phyloP scores from a whole-genome alignment of 208 protist species.

The Blechomonas ayalai region DNA sequence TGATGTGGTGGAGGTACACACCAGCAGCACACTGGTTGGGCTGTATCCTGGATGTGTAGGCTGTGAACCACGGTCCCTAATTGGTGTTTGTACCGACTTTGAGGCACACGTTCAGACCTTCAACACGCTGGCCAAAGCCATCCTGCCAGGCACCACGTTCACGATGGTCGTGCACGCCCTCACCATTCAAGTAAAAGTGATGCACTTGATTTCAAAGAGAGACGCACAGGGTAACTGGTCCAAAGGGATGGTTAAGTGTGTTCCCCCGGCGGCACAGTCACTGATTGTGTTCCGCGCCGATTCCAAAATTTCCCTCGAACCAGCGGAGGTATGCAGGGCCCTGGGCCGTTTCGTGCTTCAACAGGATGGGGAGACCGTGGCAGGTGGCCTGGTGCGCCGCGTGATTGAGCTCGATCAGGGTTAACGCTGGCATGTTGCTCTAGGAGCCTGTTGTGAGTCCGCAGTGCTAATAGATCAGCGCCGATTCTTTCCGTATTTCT shows the following conservation, averaged over 20 bases:
- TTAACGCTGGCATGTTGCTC: neutral
- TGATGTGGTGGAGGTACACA: constrained; percentile 63
- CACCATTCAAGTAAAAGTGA: constrained; percentile 57
- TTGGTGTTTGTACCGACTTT: constrained; percentile 46
- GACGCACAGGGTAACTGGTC: constrained; percentile 60
- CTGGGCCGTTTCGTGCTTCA: constrained; percentile 78
- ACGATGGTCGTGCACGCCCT: constrained; percentile 69
- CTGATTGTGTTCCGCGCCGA: constrained; percentile 55
- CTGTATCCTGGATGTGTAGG: constrained; percentile 69
- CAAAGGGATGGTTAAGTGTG: constrained; percentile 82
- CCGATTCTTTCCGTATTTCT: neutral
- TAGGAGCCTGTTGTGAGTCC: too few relatives aligned
- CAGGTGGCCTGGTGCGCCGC: constrained; percentile 57
- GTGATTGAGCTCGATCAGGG: constrained; percentile 31
- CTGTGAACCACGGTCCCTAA: constrained; percentile 17
- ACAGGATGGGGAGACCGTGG: constrained; percentile 75
- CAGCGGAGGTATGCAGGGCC: constrained; percentile 59
- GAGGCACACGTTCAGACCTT: constrained; percentile 81
- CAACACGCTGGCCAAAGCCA: constrained; percentile 37
- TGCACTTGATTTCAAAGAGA: constrained; percentile 61
- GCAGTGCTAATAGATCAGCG: neutral
- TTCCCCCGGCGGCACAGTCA: constrained; percentile 59
- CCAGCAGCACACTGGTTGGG: constrained; percentile 32
- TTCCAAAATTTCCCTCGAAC: constrained; percentile 46
- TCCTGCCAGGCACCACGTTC: constrained; percentile 64